Percentiles rank a stretch among this genome's conserved stretches.
These are phyloP conservation scores for Claviceps capensis DNA, from an alignment of 2,329 filamentous ascomycete genomes.

Conservation along the genomic window DNA sequence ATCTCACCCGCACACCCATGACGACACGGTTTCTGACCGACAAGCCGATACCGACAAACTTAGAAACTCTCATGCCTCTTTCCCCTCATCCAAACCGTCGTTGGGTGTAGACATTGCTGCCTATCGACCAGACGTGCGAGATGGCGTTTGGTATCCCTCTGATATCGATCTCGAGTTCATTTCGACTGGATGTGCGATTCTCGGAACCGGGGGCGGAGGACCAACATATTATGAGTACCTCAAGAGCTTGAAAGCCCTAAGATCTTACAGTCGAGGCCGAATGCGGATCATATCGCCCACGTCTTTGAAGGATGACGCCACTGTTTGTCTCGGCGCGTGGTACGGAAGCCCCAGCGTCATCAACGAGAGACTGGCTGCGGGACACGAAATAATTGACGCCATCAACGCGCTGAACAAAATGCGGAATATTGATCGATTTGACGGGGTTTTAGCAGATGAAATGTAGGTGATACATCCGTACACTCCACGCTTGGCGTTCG, in stretches of 20 bases:
- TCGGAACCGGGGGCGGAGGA: conserved; percentile 24
- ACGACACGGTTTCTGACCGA: conserved; percentile 8
- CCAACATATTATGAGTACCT: conserved; percentile 29
- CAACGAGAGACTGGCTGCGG: conserved; percentile 22
- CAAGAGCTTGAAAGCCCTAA: conserved; percentile 24
- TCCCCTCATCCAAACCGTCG: conserved; percentile 18
- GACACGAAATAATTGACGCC: conserved; percentile 22
- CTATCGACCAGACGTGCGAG: conserved; percentile 18
- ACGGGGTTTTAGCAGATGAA: conserved; percentile 23
- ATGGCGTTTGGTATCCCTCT: conserved; percentile 22
- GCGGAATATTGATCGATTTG: conserved; percentile 17
- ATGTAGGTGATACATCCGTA: conserved; percentile 17
- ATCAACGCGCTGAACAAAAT: conserved; percentile 23
- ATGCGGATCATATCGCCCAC: conserved; percentile 28
- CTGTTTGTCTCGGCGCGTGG: conserved; percentile 29
- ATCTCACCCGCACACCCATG: not conserved
- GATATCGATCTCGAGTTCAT: conserved; percentile 23
- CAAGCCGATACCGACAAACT: conserved; percentile 15
- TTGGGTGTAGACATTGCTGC: conserved; percentile 15
- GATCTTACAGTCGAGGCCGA: conserved; percentile 18
- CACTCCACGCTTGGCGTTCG: no score
- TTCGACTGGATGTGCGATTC: conserved; percentile 21
- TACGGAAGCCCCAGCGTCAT: conserved; percentile 30
- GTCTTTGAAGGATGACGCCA: conserved; percentile 22
- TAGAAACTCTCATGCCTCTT: conserved; percentile 15